Conservation (phyloP, 768 basidiomycete species). For the Trametes cinnabarina region DNA sequence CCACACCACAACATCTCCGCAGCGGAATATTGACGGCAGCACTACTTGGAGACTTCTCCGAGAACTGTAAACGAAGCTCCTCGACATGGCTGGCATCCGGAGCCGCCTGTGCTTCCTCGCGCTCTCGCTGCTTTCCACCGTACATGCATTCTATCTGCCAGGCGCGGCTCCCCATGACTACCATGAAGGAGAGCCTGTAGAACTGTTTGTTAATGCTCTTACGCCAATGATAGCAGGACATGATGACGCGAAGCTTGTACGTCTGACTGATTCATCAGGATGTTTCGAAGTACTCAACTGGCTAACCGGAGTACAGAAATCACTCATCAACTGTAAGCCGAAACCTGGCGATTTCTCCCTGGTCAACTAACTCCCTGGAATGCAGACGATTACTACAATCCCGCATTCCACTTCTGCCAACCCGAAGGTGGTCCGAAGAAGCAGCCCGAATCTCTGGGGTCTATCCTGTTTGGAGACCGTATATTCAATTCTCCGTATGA, state of each 20-base stretch:
- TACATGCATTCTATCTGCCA: slow-evolving; percentile 84
- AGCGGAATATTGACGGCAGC: too few relatives aligned
- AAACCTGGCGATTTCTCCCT: background rate
- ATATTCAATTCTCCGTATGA: slow-evolving; percentile 90
- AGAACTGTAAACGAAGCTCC: background rate
- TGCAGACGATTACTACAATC: slow-evolving; percentile 90
- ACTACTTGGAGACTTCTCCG: background rate
- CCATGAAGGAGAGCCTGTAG: slow-evolving; percentile 65
- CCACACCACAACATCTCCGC: too few relatives aligned
- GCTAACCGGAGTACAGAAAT: slow-evolving; percentile 59
- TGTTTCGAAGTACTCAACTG: slow-evolving; percentile 1
- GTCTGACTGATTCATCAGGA: slow-evolving; percentile 26
- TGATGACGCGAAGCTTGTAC: slow-evolving; percentile 72
- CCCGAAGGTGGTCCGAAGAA: slow-evolving; percentile 71
- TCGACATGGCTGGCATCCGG: slow-evolving; percentile 10
- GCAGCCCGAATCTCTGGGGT: slow-evolving; percentile 84
- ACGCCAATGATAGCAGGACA: slow-evolving; percentile 77
- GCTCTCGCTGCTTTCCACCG: slow-evolving; percentile 22
- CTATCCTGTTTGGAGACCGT: slow-evolving; percentile 94
- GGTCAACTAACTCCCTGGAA: background rate
- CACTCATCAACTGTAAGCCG: slow-evolving; percentile 78
- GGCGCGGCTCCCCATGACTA: slow-evolving; percentile 89
- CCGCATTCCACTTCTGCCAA: slow-evolving; percentile 80
- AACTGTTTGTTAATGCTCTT: slow-evolving; percentile 82
- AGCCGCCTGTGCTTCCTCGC: slow-evolving; percentile 13